Evolutionary conservation across 768 basidiomycete species (phyloP), one percentile per base, ranked within the genome.

Genomic region (Rhodotorula graminis): DNA sequence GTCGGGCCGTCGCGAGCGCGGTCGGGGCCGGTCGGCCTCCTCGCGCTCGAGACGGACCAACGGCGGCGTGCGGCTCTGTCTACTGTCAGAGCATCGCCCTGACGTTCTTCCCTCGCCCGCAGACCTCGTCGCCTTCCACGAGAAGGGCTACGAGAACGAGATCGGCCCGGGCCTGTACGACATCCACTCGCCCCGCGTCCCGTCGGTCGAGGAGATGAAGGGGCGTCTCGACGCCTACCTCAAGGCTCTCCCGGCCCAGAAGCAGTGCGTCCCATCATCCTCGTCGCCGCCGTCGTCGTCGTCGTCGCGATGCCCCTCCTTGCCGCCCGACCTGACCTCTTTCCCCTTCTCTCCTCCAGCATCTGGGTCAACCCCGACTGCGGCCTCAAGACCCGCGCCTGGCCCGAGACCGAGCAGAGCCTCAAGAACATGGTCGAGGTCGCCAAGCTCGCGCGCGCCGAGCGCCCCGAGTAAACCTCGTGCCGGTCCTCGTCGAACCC

Each of bases 121-220:
- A 44, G 42, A 44, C 72, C 84, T 99, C 79, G 87, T 88, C 74
- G 93, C 92, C 79, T 99, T 98, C 90, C 89, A 91, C 86, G 85
- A 90, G 71, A 90, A 92, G 82, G 90, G 91, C 57, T 67, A 67
- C 66, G 40, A 59, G 57, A 58, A 66, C 29, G 6, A 19, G 14
- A 97, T 98, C 80, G 93, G 95, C 70, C 95, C 95, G 29, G 95
- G 74, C 46, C 53, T 75, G 37, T 77, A 68, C 71, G 76, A 77
- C 73, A 74, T 99, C 84, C 96, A 98, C 86, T 97, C 94, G 60
- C 96, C 96, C 74, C 93, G 96, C 87, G 91, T 99, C 75, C 96
- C 96, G 58, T 84, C 88, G 71, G 87, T 88, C 78, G 86, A 93
- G 82, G 96, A 99, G 85, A 93, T 98, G 84, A 90, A 88, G 84